Percentiles rank a stretch among this genome's conserved stretches.
Conservation (phyloP, 192 early-diverging fungal genomes). For the Entomortierella parvispora region DNA sequence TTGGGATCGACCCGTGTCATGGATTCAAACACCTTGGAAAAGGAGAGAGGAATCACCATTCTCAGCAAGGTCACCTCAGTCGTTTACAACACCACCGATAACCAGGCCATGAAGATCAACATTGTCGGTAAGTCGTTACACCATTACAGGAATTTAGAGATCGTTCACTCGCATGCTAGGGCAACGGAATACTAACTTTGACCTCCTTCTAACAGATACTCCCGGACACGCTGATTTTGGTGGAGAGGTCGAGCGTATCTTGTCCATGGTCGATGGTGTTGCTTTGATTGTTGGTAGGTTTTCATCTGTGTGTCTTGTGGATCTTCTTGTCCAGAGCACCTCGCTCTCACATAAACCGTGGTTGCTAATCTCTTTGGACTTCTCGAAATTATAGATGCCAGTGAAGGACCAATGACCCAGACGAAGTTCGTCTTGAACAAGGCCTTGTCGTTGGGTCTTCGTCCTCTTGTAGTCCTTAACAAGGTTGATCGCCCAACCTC, state of each 20-base stretch:
- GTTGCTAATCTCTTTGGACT: background rate
- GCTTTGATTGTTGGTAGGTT: conserved; percentile 74
- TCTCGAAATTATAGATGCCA: conserved; percentile 59
- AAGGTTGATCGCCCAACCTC: conserved; percentile 85
- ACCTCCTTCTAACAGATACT: conserved; percentile 60
- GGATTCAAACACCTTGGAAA: conserved; percentile 86
- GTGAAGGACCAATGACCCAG: conserved; percentile 91
- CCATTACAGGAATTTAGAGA: background rate
- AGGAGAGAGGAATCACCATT: conserved; percentile 92
- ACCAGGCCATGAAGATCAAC: conserved; percentile 79
- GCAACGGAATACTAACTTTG: background rate
- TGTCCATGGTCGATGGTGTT: conserved; percentile 91
- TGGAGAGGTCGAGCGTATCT: conserved; percentile 86
- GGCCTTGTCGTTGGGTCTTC: conserved; percentile 73
- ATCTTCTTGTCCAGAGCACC: background rate
- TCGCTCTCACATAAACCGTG: background rate
- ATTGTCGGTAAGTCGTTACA: conserved; percentile 65
- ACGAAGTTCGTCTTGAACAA: conserved; percentile 90
- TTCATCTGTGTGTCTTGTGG: background rate
- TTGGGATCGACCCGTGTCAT: conserved; percentile 70
- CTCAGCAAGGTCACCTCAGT: conserved; percentile 85
- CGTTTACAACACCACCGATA: conserved; percentile 56
- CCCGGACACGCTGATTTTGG: conserved; percentile 80
- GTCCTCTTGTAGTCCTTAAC: conserved; percentile 86
- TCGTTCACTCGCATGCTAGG: background rate